Conservation (phyloP, 108 stramenopile species). For the Cyclostephanos invisitatus region DNA sequence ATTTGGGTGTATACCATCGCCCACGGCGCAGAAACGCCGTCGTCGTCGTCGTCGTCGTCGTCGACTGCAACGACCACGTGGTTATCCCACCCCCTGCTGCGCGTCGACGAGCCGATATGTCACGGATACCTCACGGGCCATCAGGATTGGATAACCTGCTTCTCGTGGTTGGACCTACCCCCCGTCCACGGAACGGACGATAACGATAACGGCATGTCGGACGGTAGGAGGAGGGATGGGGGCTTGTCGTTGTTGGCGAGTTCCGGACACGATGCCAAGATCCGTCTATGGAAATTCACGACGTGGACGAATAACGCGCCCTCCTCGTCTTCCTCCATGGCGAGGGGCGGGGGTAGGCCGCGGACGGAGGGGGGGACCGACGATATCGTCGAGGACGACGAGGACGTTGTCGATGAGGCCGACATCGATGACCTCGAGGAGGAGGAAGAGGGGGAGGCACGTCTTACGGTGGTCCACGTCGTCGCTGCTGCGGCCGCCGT, state of each 20-base stretch:
- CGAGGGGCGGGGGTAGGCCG: not conserved
- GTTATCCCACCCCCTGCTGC: slow-evolving; percentile 24
- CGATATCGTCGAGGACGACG: slow-evolving; percentile 27
- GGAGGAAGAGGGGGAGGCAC: slow-evolving; percentile 72
- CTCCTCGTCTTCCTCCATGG: not conserved
- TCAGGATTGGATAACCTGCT: slow-evolving; percentile 86
- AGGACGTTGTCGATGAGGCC: slow-evolving; percentile 39
- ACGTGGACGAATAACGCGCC: slow-evolving; percentile 7
- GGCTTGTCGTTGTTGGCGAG: slow-evolving; percentile 62
- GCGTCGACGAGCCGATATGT: slow-evolving; percentile 18
- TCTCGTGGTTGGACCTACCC: slow-evolving; percentile 53
- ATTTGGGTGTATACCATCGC: slow-evolving; percentile 62
- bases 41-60: not conserved
- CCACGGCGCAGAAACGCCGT: not conserved
- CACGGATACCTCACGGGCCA: slow-evolving; percentile 73
- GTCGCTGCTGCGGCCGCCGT: slow-evolving; percentile 1
- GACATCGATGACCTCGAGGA: slow-evolving; percentile 60
- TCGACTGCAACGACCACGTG: slow-evolving; percentile 16
- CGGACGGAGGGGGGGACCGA: slow-evolving; percentile 7
- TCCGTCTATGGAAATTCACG: slow-evolving; percentile 84
- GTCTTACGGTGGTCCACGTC: slow-evolving; percentile 53
- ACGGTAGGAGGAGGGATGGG: not conserved
- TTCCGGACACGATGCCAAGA: slow-evolving; percentile 81
- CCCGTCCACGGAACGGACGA: slow-evolving; percentile 7
- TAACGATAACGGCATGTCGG: slow-evolving; percentile 14